Evolutionary conservation across 1,284 basidiomycete species (phyloP).

Genomic region (Tilletia setariae): DNA sequence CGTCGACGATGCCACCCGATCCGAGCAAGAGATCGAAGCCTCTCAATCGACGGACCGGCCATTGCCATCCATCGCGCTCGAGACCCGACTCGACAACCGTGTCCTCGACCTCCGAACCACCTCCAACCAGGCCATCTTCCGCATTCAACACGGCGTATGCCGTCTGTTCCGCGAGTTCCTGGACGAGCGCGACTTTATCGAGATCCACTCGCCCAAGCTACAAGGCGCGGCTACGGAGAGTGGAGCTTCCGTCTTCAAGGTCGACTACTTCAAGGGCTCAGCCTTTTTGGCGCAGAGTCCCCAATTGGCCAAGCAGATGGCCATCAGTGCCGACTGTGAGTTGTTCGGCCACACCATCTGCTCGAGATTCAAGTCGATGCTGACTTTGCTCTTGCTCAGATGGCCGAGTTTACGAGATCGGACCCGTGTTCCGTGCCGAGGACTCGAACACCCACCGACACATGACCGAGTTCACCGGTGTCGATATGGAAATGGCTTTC

Average conservation of each 20-base stretch:
- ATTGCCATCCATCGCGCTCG: slow-evolving; percentile 55
- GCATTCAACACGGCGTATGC: slow-evolving; percentile 80
- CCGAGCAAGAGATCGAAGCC: slow-evolving; percentile 70
- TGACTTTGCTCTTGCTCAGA: slow-evolving; percentile 3
- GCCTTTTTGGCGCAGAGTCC: slow-evolving; percentile 96
- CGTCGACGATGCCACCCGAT: slow-evolving; percentile 84
- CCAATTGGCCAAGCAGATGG: slow-evolving; percentile 98
- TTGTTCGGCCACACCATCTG: neutral
- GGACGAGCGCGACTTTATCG: slow-evolving; percentile 72
- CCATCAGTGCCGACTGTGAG: slow-evolving; percentile 92
- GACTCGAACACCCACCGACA: slow-evolving; percentile 96
- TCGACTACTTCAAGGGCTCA: slow-evolving; percentile 92
- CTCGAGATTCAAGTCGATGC: neutral
- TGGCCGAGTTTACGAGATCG: slow-evolving; percentile 92
- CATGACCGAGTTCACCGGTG: slow-evolving; percentile 96
- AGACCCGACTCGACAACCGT: slow-evolving; percentile 92
- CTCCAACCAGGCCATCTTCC: slow-evolving; percentile 96
- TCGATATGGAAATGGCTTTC: slow-evolving; percentile 98
- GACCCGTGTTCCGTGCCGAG: slow-evolving; percentile 90
- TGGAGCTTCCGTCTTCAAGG: slow-evolving; percentile 95
- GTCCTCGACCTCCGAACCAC: slow-evolving; percentile 90
- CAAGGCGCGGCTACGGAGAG: slow-evolving; percentile 96
- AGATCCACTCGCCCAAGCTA: slow-evolving; percentile 97
- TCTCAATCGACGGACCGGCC: slow-evolving; percentile 51
- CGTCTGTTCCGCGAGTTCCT: slow-evolving; percentile 85